These are phyloP conservation scores for Fomitopsis pulvina DNA, from an alignment of 768 basidiomycete species.

Conservation along the genomic window DNA sequence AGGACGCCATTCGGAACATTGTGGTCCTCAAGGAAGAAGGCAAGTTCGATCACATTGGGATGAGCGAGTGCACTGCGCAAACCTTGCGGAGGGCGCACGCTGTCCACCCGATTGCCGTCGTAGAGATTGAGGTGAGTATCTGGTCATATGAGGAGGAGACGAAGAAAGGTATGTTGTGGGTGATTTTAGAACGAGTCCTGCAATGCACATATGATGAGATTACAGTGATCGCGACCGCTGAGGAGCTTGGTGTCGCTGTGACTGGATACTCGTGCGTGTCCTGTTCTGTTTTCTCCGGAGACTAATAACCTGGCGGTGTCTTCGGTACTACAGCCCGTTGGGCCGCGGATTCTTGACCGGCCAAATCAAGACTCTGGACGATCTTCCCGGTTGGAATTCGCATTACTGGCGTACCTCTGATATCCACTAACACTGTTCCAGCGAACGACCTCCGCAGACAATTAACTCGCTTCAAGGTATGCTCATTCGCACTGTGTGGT, in stretches of 20 bases:
- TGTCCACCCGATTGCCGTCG: too few relatives aligned
- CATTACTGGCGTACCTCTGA: neutral
- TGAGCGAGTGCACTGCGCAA: too few relatives aligned
- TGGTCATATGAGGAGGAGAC: slow-evolving; percentile 45
- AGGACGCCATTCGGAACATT: slow-evolving; percentile 38
- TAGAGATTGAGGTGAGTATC: too few relatives aligned
- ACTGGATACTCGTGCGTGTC: slow-evolving; percentile 47
- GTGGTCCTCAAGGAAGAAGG: too few relatives aligned
- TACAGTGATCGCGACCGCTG: slow-evolving; percentile 47
- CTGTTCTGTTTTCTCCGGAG: too few relatives aligned
- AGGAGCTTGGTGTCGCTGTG: slow-evolving; percentile 49
- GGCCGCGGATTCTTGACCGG: slow-evolving; percentile 49
- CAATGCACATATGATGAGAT: neutral
- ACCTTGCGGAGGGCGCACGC: too few relatives aligned
- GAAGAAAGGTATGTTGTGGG: slow-evolving; percentile 28
- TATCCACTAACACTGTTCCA: neutral
- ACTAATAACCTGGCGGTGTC: neutral
- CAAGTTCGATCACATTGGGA: too few relatives aligned
- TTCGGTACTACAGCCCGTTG: slow-evolving; percentile 34
- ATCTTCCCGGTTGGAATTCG: slow-evolving; percentile 23
- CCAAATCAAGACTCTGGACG: too few relatives aligned
- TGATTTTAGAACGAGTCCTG: neutral
- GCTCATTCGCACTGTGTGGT: too few relatives aligned
- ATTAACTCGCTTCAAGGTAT: slow-evolving; percentile 3
- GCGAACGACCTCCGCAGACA: slow-evolving; percentile 2